Evolutionary conservation across 805 yeast genomes (phyloP).

Genomic region (Metschnikowia cubensis): DNA sequence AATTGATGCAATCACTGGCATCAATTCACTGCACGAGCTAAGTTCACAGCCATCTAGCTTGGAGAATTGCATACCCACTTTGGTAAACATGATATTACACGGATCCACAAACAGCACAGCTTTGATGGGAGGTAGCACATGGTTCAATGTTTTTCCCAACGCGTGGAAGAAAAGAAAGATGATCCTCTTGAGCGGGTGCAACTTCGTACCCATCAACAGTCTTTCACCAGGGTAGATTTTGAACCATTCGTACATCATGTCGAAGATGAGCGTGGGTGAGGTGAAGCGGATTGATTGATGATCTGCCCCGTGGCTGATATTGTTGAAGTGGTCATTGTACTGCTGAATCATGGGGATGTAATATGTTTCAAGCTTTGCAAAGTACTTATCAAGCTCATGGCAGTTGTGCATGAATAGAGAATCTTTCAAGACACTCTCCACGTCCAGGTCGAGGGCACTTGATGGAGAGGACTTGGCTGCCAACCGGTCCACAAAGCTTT

Average conservation of each 20-base stretch:
- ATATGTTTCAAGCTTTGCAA: slow-evolving; percentile 23
- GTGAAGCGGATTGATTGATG: slow-evolving; percentile 22
- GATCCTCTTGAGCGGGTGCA: slow-evolving; percentile 29
- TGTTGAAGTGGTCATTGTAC: slow-evolving; percentile 25
- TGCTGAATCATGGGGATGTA: slow-evolving; percentile 25
- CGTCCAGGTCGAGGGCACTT: slow-evolving; percentile 1
- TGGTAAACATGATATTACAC: slow-evolving; percentile 29
- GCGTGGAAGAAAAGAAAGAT: slow-evolving; percentile 34
- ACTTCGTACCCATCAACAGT: slow-evolving; percentile 24
- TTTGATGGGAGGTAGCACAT: slow-evolving; percentile 33
- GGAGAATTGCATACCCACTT: slow-evolving; percentile 25
- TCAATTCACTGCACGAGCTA: slow-evolving; percentile 17
- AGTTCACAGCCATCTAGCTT: slow-evolving; percentile 16
- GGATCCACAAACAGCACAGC: slow-evolving; percentile 34
- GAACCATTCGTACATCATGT: slow-evolving; percentile 35
- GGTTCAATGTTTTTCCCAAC: slow-evolving; percentile 31
- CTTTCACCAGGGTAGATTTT: slow-evolving; percentile 32
- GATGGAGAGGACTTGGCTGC: not conserved
- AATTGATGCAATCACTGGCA: slow-evolving; percentile 23
- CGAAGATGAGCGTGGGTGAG: slow-evolving; percentile 30
- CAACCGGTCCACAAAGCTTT: slow-evolving; percentile 18
- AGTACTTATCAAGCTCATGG: slow-evolving; percentile 29
- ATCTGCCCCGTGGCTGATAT: slow-evolving; percentile 6
- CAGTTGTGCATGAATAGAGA: slow-evolving; percentile 17
- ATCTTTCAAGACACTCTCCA: slow-evolving; percentile 8